phyloP scores from a whole-genome alignment of 2,329 filamentous ascomycete genomes.

The Exophiala xenobiotica region DNA sequence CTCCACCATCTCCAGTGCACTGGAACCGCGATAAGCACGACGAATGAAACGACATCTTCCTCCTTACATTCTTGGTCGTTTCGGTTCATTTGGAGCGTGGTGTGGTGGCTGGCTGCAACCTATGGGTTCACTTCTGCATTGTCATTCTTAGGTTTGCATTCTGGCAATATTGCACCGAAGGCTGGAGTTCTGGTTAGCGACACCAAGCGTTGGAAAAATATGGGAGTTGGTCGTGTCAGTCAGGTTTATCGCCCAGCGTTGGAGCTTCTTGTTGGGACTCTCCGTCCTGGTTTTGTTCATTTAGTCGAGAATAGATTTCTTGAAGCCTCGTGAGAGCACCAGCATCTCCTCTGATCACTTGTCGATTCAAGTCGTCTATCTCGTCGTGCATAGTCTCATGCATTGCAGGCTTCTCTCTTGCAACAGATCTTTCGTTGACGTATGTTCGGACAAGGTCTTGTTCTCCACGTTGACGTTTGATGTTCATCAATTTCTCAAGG shows the following conservation, averaged over 20 bases:
- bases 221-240: slow-evolving; percentile 11
- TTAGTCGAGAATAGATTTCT: slow-evolving; percentile 36
- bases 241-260: slow-evolving; percentile 3
- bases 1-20: slow-evolving; percentile 27
- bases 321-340: slow-evolving; percentile 39
- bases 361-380: slow-evolving; percentile 39
- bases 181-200: neutral
- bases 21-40: slow-evolving; percentile 26
- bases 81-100: neutral
- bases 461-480: slow-evolving; percentile 66
- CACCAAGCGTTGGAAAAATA: neutral
- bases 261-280: slow-evolving; percentile 2
- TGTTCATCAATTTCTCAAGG: slow-evolving; percentile 62
- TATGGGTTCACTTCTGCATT: slow-evolving; percentile 15
- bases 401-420: slow-evolving; percentile 35
- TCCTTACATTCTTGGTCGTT: slow-evolving; percentile 1
- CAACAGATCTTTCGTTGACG: slow-evolving; percentile 34
- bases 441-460: slow-evolving; percentile 61
- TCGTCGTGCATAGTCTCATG: slow-evolving; percentile 37
- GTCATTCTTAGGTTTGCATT: slow-evolving; percentile 11
- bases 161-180: neutral
- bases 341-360: slow-evolving; percentile 39
- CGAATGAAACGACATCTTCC: slow-evolving; percentile 2
- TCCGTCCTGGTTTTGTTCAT: slow-evolving; percentile 3
- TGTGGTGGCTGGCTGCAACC: neutral